Evolutionary conservation across 1,284 basidiomycete species (phyloP).

Genomic region (Ceratobasidium sp.): DNA sequence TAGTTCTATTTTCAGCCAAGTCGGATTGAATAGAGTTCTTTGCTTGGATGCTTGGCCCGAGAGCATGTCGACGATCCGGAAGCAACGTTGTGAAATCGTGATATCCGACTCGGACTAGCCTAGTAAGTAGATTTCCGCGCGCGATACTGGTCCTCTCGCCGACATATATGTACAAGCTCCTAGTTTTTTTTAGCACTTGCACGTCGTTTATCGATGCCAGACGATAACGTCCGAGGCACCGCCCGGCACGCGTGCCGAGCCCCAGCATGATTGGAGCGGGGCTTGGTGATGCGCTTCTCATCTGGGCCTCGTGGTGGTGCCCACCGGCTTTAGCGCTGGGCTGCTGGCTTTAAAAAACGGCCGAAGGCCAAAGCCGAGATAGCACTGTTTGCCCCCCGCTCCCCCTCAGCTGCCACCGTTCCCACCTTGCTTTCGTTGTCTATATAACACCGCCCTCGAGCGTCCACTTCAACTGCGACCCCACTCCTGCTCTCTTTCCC

Average conservation of each 20-base stretch:
- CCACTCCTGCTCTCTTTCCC: slow-evolving; percentile 25
- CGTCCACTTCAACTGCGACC: slow-evolving; percentile 25
- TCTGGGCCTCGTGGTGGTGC: slow-evolving; percentile 41
- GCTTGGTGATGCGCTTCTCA: slow-evolving; percentile 28
- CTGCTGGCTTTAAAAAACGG: slow-evolving; percentile 26
- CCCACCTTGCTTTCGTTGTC: slow-evolving; percentile 26
- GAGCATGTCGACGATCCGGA: slow-evolving; percentile 12
- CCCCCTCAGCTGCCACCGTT: slow-evolving; percentile 3
- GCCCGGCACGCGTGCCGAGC: slow-evolving; percentile 29
- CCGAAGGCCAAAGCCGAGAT: slow-evolving; percentile 36
- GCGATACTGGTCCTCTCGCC: neutral
- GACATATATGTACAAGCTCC: slow-evolving; percentile 2
- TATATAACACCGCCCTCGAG: slow-evolving; percentile 16
- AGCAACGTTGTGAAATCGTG: slow-evolving; percentile 8
- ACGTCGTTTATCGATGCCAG: neutral
- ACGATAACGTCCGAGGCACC: slow-evolving; percentile 27
- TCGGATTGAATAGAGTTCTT: slow-evolving; percentile 12
- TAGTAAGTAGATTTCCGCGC: neutral
- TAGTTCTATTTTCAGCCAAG: slow-evolving; percentile 34
- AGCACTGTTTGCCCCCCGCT: slow-evolving; percentile 18
- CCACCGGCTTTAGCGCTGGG: slow-evolving; percentile 17
- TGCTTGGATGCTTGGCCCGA: neutral
- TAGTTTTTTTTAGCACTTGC: slow-evolving; percentile 19
- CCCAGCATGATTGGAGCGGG: slow-evolving; percentile 33
- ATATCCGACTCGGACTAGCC: neutral